phyloP scores from a whole-genome alignment of 176 grass and related monocot genomes.

The Pontederia paniculata region DNA sequence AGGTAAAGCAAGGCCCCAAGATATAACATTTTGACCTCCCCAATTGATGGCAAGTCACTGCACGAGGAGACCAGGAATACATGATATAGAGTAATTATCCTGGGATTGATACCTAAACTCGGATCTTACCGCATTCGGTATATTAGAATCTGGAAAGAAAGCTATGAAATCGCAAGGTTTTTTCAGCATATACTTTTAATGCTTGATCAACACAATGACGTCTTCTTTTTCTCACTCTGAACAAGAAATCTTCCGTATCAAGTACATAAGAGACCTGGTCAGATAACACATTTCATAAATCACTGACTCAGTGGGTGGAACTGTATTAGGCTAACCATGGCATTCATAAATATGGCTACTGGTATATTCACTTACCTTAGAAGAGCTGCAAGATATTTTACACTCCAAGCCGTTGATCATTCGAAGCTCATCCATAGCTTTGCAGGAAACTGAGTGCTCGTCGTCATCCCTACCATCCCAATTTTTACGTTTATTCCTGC shows the following conservation, averaged over 20 bases:
- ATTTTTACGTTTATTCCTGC: constrained; percentile 18
- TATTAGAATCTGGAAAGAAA: constrained; percentile 21
- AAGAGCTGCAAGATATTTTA: constrained; percentile 30
- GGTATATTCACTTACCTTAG: constrained; percentile 3
- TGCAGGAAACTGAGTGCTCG: constrained; percentile 10
- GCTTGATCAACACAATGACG: neutral
- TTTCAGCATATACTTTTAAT: constrained; percentile 12
- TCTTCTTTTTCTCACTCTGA: constrained; percentile 12
- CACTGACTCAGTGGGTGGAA: neutral
- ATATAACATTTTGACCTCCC: too few relatives aligned
- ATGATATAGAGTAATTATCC: too few relatives aligned
- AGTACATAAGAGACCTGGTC: constrained; percentile 24
- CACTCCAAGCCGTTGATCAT: constrained; percentile 23
- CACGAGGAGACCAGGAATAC: too few relatives aligned
- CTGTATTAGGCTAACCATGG: neutral
- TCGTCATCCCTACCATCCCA: neutral
- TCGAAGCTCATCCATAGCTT: constrained; percentile 1
- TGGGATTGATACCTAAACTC: too few relatives aligned
- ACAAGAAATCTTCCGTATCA: constrained; percentile 24
- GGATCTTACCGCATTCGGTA: neutral
- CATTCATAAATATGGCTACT: neutral
- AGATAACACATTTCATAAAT: neutral
- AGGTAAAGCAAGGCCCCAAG: too few relatives aligned
- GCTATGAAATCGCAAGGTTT: constrained; percentile 20
- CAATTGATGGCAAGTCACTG: too few relatives aligned